Percentiles rank a stretch among this genome's conserved stretches.
phyloP scores from a whole-genome alignment of 2,329 filamentous ascomycete genomes.

The Fusarium abutilonis region DNA sequence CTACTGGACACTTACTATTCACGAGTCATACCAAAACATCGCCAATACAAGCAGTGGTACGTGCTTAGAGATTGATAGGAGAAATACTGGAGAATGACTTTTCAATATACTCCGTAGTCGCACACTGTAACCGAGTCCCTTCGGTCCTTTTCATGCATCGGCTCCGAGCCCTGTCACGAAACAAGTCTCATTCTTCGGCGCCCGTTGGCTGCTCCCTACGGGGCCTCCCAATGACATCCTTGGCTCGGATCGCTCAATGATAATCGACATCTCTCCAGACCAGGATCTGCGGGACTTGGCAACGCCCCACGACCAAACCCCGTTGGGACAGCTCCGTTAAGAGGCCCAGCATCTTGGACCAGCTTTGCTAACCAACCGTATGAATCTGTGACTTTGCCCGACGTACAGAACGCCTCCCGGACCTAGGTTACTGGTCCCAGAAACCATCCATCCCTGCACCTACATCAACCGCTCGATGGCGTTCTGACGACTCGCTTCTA shows the following conservation, averaged over 20 bases:
- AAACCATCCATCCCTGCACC: conserved; percentile 10
- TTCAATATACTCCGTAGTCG: too few relatives aligned
- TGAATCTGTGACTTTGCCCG: conserved; percentile 37
- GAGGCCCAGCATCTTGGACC: conserved; percentile 25
- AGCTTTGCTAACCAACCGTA: conserved; percentile 31
- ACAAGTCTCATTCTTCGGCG: conserved; percentile 13
- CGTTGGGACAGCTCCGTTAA: conserved; percentile 25
- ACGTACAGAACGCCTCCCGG: conserved; percentile 29
- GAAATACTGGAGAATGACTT: too few relatives aligned
- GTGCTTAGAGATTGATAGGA: too few relatives aligned
- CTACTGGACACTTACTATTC: too few relatives aligned
- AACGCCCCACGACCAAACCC: conserved; percentile 15
- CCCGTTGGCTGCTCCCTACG: conserved; percentile 9
- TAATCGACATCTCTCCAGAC: conserved; percentile 8
- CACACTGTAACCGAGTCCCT: background rate
- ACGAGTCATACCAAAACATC: too few relatives aligned
- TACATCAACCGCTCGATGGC: conserved; percentile 23
- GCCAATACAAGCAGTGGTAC: too few relatives aligned
- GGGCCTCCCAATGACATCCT: conserved; percentile 9
- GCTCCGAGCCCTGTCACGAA: conserved; percentile 2
- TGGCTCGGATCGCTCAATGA: conserved; percentile 27
- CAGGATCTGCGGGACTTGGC: background rate
- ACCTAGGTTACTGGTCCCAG: conserved; percentile 16
- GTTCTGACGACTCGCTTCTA: conserved; percentile 13
- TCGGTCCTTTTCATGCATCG: conserved; percentile 4